Percentiles rank a stretch among this genome's conserved stretches.
These are phyloP conservation scores for Exsudoporus floridanus DNA, from an alignment of 1,284 basidiomycete species.

Conservation along the genomic window DNA sequence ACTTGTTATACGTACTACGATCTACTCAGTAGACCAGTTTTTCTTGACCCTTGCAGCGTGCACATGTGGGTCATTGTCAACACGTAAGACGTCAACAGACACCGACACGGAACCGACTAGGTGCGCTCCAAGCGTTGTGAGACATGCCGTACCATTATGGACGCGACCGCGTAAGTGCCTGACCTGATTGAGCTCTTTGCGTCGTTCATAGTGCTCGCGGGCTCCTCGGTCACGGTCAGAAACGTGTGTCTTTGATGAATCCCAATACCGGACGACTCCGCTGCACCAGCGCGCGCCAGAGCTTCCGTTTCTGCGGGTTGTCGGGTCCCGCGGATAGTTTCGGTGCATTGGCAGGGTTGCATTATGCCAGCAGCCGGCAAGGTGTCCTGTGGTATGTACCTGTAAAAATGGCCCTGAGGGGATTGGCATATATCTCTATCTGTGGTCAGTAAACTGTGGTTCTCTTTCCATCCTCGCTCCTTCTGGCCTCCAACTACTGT, in stretches of 20 bases:
- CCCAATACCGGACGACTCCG: background rate
- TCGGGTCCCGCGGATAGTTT: background rate
- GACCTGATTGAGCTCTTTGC: background rate
- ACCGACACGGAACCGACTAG: background rate
- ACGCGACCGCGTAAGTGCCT: background rate
- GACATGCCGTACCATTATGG: background rate
- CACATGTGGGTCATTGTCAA: too few species aligned
- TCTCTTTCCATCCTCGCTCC: constrained; percentile 2
- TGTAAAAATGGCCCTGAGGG: constrained; percentile 19
- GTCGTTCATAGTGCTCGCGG: too few species aligned
- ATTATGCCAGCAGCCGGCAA: background rate
- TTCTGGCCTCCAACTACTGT: constrained; percentile 16
- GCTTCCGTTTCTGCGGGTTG: background rate
- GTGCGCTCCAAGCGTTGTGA: background rate
- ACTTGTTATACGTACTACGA: too few species aligned
- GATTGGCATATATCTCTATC: constrained; percentile 6
- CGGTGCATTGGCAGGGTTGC: background rate
- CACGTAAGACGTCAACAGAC: too few species aligned
- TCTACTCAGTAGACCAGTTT: too few species aligned
- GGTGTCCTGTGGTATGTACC: constrained; percentile 4
- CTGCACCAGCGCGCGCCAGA: background rate
- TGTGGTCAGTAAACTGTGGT: background rate
- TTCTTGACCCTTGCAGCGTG: too few species aligned
- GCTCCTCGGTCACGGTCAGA: too few species aligned
- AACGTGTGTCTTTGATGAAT: background rate